Base-by-base conservation (phyloP, 129 eudicot species). In the Mikania micrantha region DNA sequence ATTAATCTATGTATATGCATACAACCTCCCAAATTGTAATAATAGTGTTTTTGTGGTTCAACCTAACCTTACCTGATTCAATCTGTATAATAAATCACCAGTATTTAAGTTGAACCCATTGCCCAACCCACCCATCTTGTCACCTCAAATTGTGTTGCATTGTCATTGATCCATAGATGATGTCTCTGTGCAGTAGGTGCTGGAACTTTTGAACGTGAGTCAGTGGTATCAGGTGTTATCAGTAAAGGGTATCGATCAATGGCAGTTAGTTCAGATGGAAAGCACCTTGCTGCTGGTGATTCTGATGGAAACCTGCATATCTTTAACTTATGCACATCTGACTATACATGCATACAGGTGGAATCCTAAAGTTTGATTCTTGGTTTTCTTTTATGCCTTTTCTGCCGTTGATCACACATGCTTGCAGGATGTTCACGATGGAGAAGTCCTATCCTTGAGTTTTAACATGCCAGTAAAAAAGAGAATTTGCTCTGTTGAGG, bases 221-320 rank as follows among this genome's bases (percentile, higher is more conserved):
- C 85, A 4, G 80, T 84, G 49, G 78, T 69, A 53, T 64, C 83
- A 44, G 80, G 81, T 47, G 61, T 74, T 53, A 64, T 76, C 49
- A 67, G 81, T 72, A 74, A 70, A 49, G 90, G 95, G 59, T 84
- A 79, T 82, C 84, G 85, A 64, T 69, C 88, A 53, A 84, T 87
- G 88, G 83, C 90, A 64, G 85, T 82, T 70, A 87, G 90, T 75
- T 84, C 90, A 50, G 90, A 87, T 74, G 95, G 95, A 77, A 82
- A 79, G 27, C 70, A 87, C 67, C 84, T 87, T 63, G 95, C 84
- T 79, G 90, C 95, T 77, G 95, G 95, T 69, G 95, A 85, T 80
- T 81, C 80, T 70, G 75, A 65, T 77, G 95, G 95, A 72, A 82
- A 82, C 71, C 79, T 87, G 54, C 95, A 87, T 84, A 68, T 87